Conservation (phyloP, 2,329 filamentous ascomycete species). For the Thielaviopsis populi region DNA sequence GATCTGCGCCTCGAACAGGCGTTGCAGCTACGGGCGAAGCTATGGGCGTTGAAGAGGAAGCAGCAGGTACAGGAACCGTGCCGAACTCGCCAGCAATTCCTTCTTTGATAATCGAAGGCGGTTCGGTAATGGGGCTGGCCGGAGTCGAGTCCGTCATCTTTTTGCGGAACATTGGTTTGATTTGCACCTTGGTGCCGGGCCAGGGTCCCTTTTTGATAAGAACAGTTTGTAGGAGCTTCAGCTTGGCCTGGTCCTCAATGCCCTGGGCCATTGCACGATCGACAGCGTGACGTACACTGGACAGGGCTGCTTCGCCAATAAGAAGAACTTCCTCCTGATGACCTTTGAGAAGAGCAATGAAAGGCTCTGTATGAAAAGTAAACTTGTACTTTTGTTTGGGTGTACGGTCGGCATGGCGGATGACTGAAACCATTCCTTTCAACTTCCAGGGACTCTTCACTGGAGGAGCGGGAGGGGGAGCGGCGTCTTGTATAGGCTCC, state of each 20-base stretch:
- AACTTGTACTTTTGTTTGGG: conserved; percentile 99
- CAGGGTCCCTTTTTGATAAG: conserved; percentile 84
- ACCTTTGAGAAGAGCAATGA: conserved; percentile 84
- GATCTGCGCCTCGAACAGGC: conserved; percentile 7
- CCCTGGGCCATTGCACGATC: conserved; percentile 63
- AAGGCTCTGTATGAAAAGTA: conserved; percentile 92
- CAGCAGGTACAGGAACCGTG: conserved; percentile 19
- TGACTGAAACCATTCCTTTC: conserved; percentile 92
- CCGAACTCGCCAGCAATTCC: conserved; percentile 21
- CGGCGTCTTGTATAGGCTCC: neutral
- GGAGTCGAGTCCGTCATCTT: conserved; percentile 46
- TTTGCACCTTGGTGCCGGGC: conserved; percentile 95
- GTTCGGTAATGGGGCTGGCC: conserved; percentile 24
- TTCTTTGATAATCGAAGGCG: conserved; percentile 18
- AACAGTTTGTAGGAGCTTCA: conserved; percentile 73
- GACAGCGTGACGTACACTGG: conserved; percentile 80
- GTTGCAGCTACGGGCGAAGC: neutral
- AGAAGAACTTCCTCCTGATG: conserved; percentile 93
- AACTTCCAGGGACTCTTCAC: conserved; percentile 95
- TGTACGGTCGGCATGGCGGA: conserved; percentile 89
- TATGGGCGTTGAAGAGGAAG: conserved; percentile 2
- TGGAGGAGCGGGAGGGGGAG: conserved; percentile 40
- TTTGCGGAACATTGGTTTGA: conserved; percentile 97
- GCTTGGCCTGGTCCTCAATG: conserved; percentile 71
- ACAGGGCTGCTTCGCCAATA: conserved; percentile 76